Evolutionary conservation across 768 basidiomycete species (phyloP).

Genomic region (Russula vinacea): DNA sequence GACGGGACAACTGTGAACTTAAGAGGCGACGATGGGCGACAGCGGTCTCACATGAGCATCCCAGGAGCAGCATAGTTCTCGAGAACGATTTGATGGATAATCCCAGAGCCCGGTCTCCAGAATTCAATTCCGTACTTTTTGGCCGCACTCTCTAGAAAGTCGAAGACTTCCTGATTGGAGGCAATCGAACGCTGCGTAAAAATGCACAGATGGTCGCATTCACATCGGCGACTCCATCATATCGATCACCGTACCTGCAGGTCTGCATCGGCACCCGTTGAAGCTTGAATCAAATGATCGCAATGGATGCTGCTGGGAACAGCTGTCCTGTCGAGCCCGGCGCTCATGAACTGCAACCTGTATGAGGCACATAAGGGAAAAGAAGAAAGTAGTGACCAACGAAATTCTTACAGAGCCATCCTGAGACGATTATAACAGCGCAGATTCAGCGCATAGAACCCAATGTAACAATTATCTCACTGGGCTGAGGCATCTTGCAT

Average conservation of each 20-base stretch:
- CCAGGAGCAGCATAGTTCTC: constrained; percentile 97
- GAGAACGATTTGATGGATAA: constrained; percentile 96
- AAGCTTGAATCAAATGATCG: constrained; percentile 95
- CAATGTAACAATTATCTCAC: constrained; percentile 45
- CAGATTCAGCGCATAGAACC: constrained; percentile 4
- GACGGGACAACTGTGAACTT: constrained; percentile 14
- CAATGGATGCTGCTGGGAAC: constrained; percentile 95
- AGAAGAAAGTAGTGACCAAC: constrained; percentile 30
- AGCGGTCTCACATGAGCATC: constrained; percentile 69
- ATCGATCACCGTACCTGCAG: constrained; percentile 54
- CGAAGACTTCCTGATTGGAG: constrained; percentile 94
- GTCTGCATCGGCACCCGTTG: constrained; percentile 83
- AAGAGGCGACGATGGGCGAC: constrained; percentile 18
- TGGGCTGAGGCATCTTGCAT: constrained; percentile 96
- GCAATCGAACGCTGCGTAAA: constrained; percentile 67
- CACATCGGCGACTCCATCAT: background rate
- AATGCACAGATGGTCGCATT: background rate
- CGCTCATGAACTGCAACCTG: constrained; percentile 97
- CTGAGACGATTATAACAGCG: constrained; percentile 39
- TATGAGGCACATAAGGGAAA: constrained; percentile 11
- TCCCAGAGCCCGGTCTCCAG: constrained; percentile 92
- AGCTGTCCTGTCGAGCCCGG: constrained; percentile 76
- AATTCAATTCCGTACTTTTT: constrained; percentile 95
- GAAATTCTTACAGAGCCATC: constrained; percentile 68
- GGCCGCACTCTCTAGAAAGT: constrained; percentile 91